Evolutionary conservation across 2,329 filamentous ascomycete genomes (phyloP), one percentile per base, ranked within the genome.

Genomic region (Thielaviopsis populi): DNA sequence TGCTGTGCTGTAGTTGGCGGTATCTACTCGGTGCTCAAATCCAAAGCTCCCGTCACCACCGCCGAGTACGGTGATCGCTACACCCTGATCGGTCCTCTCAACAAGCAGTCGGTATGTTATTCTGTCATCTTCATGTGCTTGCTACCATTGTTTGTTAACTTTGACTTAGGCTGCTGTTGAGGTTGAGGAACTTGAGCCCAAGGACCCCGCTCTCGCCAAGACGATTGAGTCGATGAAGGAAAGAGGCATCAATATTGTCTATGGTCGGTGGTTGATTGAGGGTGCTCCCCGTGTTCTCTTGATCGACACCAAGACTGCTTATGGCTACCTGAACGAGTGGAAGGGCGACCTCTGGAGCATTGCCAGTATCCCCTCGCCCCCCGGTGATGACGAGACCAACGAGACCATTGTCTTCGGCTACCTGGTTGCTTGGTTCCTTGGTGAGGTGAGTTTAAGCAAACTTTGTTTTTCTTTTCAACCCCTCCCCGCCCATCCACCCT

Each of bases 1-100:
- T 43, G 10, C 2, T 6, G n/a, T 33, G 8, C 1, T 37, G 58
- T 65, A 95, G 94, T 99, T 67, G 94, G 94, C 72, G 94, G 94
- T 71, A 99, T 99, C 77, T 99, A 99, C 80, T 97, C 92, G 17
- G 94, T 99, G 69, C 86, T 99, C 76, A 99, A 99, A 77, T 99
- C 94, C 67, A 99, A 99, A 76, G 92, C 94, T 43, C 92, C 94
- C 61, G 94, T 97, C 67, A 97, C 94, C 53, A 96, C 92, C 0
- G 91, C 91, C 67, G 94, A 99, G 76, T 99, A 97, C 94, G 94
- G 94, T 75, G 91, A 96, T 66, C 85, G 90, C 69, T 99, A 99
- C 76, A 95, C 90, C 33, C 83, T 97, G 68, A 91, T 99, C 73
- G 94, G 94, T 1, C 94, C 94, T 65, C 85, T 95, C 73, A 96